Evolutionary conservation across 139 green algal species (phyloP).

Genomic region (Ettlia oleoabundans): DNA sequence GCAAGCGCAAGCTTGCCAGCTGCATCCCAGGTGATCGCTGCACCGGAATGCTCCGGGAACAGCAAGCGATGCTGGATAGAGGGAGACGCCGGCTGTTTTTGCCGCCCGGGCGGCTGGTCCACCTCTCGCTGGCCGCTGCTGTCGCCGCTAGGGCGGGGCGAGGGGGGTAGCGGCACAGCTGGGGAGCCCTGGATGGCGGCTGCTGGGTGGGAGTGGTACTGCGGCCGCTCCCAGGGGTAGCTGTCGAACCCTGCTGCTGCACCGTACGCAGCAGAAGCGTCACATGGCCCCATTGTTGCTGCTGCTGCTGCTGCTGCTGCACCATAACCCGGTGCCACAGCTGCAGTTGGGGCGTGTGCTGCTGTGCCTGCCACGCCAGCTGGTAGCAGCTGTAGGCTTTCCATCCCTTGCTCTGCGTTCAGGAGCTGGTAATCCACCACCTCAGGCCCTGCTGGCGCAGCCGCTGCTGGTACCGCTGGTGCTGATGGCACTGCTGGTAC

Average conservation of each 20-base stretch:
- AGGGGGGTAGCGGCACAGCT: background rate
- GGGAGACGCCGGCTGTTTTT: background rate
- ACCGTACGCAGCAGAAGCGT: too few species aligned
- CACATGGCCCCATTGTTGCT: background rate
- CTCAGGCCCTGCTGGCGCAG: background rate
- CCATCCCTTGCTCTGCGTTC: background rate
- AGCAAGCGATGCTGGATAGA: conserved; percentile 19
- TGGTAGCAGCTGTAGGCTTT: background rate
- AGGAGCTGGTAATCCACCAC: background rate
- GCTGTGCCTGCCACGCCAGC: background rate
- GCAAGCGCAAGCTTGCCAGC: conserved; percentile 21
- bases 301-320: background rate
- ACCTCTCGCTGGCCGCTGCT: too few species aligned
- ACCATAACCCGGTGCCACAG: background rate
- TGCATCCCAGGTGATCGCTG: background rate
- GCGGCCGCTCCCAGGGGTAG: background rate
- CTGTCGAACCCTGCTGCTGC: background rate
- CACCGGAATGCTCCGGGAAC: conserved; percentile 5
- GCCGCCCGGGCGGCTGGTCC: background rate
- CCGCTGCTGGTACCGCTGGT: too few species aligned
- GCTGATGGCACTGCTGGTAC: background rate
- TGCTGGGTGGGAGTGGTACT: too few species aligned
- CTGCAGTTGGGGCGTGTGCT: background rate
- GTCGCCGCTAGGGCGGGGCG: background rate
- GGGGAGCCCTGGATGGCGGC: too few species aligned